These are phyloP conservation scores for Carex parvula DNA, from an alignment of 176 grass and related monocot species.

Conservation along the genomic window DNA sequence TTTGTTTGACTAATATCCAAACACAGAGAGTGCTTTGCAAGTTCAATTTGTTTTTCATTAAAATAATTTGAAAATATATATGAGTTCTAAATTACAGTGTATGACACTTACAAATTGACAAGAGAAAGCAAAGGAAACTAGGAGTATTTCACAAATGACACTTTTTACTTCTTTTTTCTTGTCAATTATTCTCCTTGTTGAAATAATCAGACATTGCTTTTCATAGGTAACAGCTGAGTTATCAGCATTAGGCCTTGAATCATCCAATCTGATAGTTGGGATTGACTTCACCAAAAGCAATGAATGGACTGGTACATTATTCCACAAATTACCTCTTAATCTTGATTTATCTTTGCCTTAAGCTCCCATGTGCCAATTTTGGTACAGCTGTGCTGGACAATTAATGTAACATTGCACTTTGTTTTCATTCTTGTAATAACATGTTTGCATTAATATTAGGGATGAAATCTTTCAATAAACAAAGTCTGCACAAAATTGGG, in stretches of 20 bases:
- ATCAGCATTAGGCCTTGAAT: conserved; percentile 65
- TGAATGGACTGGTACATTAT: conserved; percentile 73
- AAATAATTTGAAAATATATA: neutral
- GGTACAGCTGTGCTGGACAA: neutral
- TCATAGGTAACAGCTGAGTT: conserved; percentile 55
- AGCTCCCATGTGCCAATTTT: neutral
- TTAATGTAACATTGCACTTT: neutral
- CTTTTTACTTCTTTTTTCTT: neutral
- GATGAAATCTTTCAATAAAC: conserved; percentile 59
- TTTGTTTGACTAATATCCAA: neutral
- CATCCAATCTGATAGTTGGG: conserved; percentile 86
- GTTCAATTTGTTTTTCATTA: neutral
- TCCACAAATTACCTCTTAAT: neutral
- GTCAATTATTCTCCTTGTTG: neutral
- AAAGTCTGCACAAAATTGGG: conserved; percentile 66
- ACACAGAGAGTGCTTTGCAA: neutral
- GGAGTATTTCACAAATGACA: neutral
- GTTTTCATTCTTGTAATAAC: neutral
- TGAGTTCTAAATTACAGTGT: neutral
- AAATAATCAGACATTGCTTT: neutral
- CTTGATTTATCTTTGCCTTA: neutral
- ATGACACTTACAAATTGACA: neutral
- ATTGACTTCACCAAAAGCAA: conserved; percentile 99
- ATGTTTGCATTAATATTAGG: conserved; percentile 31
- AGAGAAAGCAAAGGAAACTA: neutral